These are phyloP conservation scores for Stygiomarasmius scandens DNA, from an alignment of 1,284 basidiomycete genomes.

Conservation along the genomic window DNA sequence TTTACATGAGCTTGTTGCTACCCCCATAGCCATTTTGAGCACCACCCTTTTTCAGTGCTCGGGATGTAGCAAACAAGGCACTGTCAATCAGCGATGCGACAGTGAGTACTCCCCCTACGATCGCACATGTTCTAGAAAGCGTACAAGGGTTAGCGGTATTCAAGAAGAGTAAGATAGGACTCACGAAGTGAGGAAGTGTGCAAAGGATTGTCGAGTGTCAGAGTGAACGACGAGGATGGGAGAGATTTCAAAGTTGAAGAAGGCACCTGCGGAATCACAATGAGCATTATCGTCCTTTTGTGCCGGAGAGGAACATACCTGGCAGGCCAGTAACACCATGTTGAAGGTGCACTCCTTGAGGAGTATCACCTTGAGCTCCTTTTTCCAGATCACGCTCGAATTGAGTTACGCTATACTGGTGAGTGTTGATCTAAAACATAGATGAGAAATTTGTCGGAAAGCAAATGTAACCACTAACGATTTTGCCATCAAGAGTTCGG, in stretches of 20 bases:
- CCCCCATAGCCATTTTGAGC: constrained; percentile 31
- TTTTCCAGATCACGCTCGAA: constrained; percentile 90
- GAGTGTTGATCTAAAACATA: constrained; percentile 63
- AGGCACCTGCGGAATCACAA: constrained; percentile 55
- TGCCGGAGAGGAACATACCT: constrained; percentile 52
- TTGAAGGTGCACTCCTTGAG: constrained; percentile 75
- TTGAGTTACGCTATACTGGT: constrained; percentile 94
- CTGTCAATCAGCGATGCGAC: constrained; percentile 93
- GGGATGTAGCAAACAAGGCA: constrained; percentile 78
- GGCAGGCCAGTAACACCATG: constrained; percentile 84
- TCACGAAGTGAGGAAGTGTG: constrained; percentile 95
- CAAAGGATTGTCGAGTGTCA: constrained; percentile 92
- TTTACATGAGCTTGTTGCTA: constrained; percentile 51
- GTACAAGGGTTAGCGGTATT: neutral
- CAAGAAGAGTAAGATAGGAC: constrained; percentile 39
- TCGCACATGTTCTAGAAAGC: constrained; percentile 84
- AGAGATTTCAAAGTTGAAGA: constrained; percentile 99
- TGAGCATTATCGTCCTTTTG: too few species aligned
- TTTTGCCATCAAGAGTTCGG: constrained; percentile 75
- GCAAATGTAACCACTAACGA: constrained; percentile 44
- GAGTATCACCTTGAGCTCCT: constrained; percentile 61
- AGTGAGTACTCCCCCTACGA: constrained; percentile 95
- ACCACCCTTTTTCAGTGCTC: constrained; percentile 66
- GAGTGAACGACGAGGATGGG: constrained; percentile 91
- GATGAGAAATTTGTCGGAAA: neutral